These are phyloP conservation scores for Eucalyptus microcorys DNA, from an alignment of 345 rosid genomes.

Conservation along the genomic window DNA sequence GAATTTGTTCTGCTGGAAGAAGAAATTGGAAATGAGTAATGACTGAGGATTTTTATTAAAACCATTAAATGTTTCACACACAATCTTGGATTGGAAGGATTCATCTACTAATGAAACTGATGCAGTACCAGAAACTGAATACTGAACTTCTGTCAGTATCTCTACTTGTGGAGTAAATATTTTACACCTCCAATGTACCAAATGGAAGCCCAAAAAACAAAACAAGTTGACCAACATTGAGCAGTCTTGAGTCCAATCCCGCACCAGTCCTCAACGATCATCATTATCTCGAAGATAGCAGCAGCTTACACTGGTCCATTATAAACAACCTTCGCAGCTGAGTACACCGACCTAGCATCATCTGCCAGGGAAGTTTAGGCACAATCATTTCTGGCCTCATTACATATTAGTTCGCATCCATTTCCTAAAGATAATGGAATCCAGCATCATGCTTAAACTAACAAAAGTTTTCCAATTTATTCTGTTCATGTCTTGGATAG, in stretches of 20 bases:
- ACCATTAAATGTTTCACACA: background rate
- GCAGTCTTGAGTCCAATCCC: no score
- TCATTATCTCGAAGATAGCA: no score
- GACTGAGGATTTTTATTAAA: background rate
- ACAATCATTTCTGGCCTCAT: background rate
- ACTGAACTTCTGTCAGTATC: background rate
- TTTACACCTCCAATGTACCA: background rate
- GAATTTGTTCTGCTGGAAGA: background rate
- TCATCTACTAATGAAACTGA: background rate
- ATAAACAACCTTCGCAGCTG: constrained; percentile 26
- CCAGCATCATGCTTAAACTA: background rate
- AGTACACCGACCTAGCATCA: constrained; percentile 42
- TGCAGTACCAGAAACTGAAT: background rate
- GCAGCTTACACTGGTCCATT: no score
- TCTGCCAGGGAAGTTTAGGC: constrained; percentile 16
- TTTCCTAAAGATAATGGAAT: background rate
- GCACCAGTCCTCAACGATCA: no score
- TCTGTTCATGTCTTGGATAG: background rate
- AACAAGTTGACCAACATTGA: no score
- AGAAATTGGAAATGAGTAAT: background rate
- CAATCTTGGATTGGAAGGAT: background rate
- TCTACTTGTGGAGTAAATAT: background rate
- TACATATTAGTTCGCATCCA: background rate
- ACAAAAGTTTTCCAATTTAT: background rate
- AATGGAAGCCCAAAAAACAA: no score